phyloP scores from a whole-genome alignment of 441 rosid genomes.

The Pelargonium fulgidum region DNA sequence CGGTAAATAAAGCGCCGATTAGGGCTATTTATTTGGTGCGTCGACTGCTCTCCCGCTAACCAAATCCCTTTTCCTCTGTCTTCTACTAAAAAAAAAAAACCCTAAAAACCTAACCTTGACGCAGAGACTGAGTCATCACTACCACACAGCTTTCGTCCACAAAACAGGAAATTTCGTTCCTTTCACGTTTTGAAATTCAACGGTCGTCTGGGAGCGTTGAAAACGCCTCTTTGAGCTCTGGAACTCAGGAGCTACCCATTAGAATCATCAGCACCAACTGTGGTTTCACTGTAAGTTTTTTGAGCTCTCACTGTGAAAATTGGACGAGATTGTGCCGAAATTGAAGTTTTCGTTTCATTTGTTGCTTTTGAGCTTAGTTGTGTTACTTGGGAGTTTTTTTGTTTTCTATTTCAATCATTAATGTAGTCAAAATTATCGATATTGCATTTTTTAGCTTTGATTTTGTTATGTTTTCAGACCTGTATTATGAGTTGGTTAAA shows the following conservation, averaged over 20 bases:
- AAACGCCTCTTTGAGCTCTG: constrained; percentile 3
- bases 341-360: not conserved
- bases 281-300: not conserved
- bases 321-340: not conserved
- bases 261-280: not conserved
- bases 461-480: not conserved
- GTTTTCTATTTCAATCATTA: not conserved
- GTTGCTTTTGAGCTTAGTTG: not conserved
- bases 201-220: not conserved
- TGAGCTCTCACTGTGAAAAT: not conserved
- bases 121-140: not conserved
- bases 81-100: not conserved
- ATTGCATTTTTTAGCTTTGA: not conserved
- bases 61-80: not conserved
- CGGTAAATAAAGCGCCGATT: no score
- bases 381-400: not conserved
- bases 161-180: not conserved
- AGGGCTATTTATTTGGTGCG: no score
- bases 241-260: not conserved
- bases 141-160: not conserved
- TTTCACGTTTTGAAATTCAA: not conserved
- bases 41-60: no score
- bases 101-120: constrained; percentile 4
- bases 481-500: not conserved
- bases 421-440: not conserved